Evolutionary conservation across 179 eudicot genomes (phyloP).

Genomic region (Pouteria campechiana): DNA sequence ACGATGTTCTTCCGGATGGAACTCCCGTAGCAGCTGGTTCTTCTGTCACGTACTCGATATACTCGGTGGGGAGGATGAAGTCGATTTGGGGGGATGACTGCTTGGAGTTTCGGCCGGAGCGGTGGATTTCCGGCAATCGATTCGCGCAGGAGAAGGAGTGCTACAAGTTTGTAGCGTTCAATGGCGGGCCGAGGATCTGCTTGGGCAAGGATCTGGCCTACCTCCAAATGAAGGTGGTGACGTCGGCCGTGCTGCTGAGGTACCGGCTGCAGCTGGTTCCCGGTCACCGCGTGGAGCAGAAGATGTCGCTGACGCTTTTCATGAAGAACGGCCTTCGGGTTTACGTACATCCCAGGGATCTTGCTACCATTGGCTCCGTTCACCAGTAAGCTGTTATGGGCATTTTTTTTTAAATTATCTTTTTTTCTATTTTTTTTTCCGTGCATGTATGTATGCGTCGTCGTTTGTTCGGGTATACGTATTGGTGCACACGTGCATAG

Average conservation of each 20-base stretch:
- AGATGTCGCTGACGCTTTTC: slow-evolving; percentile 72
- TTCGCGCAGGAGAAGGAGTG: slow-evolving; percentile 61
- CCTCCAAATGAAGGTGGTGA: slow-evolving; percentile 78
- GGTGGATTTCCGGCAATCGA: slow-evolving; percentile 49
- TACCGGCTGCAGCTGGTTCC: slow-evolving; percentile 51
- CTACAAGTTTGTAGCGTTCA: slow-evolving; percentile 69
- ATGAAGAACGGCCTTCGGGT: slow-evolving; percentile 69
- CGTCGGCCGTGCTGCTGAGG: slow-evolving; percentile 56
- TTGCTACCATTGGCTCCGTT: slow-evolving; percentile 10
- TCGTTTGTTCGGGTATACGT: no score
- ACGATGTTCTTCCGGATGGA: slow-evolving; percentile 75
- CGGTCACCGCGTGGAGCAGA: slow-evolving; percentile 71
- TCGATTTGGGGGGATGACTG: slow-evolving; percentile 76
- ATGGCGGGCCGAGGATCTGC: slow-evolving; percentile 79
- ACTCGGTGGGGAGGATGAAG: slow-evolving; percentile 76
- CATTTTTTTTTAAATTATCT: no score
- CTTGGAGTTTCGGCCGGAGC: slow-evolving; percentile 65
- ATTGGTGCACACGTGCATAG: no score
- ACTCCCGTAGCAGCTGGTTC: slow-evolving; percentile 59
- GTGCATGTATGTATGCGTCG: no score
- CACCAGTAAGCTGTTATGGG: no score
- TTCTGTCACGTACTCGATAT: slow-evolving; percentile 69
- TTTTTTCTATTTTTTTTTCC: no score
- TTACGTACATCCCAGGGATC: slow-evolving; percentile 46
- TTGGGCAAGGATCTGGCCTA: slow-evolving; percentile 82